Percentiles rank a stretch among this genome's conserved stretches.
phyloP scores from a whole-genome alignment of 2,329 filamentous ascomycete species.

The Aspergillus cejpii region DNA sequence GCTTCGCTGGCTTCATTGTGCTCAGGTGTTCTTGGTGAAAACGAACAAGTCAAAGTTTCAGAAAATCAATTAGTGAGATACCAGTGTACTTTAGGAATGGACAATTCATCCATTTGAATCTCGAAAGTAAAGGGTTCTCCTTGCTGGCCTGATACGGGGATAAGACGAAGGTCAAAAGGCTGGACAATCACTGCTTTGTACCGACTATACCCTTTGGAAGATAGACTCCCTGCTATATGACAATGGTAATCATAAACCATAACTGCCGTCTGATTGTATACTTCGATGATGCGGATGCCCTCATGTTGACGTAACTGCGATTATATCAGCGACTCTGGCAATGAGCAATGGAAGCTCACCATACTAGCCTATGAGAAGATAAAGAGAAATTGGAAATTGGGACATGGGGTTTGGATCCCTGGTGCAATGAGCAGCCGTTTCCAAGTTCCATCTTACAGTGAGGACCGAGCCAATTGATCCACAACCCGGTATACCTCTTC shows the following conservation, averaged over 20 bases:
- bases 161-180: too few species aligned
- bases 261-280: background rate
- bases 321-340: conserved; percentile 15
- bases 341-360: background rate
- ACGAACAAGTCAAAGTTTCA: too few species aligned
- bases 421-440: background rate
- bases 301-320: conserved; percentile 20
- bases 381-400: background rate
- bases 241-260: background rate
- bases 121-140: too few species aligned
- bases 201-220: too few species aligned
- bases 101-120: too few species aligned
- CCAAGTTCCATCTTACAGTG: background rate
- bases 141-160: too few species aligned
- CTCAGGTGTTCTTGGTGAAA: background rate
- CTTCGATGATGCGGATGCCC: conserved; percentile 1
- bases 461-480: conserved; percentile 21
- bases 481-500: conserved; percentile 49
- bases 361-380: background rate
- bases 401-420: background rate
- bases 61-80: too few species aligned
- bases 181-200: too few species aligned
- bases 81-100: too few species aligned
- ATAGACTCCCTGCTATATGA: too few species aligned
- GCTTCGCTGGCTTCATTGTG: conserved; percentile 19